Percentiles rank a stretch among this genome's conserved stretches.
Conservation (phyloP, 2,329 filamentous ascomycete species). For the Camillea tinctor region DNA sequence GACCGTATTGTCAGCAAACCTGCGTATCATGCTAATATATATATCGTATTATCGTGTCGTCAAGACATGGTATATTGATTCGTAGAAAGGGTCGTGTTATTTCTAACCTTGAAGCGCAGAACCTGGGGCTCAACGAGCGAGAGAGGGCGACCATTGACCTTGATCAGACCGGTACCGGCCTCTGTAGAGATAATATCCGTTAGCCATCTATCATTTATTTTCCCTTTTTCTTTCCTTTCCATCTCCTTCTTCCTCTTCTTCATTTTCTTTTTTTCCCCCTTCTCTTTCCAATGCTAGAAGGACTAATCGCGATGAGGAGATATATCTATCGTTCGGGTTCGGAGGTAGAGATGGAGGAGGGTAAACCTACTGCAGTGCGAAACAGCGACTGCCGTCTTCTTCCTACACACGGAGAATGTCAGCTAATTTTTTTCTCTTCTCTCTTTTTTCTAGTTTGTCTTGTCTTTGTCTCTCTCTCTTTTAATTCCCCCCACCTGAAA, state of each 20-base stretch:
- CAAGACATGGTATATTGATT: background rate
- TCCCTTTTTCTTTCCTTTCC: too few species aligned
- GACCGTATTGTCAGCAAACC: background rate
- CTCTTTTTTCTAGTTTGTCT: too few species aligned
- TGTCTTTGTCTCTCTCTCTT: too few species aligned
- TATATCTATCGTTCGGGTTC: background rate
- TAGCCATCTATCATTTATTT: conserved; percentile 17
- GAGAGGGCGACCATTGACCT: conserved; percentile 97
- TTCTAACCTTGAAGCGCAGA: conserved; percentile 89
- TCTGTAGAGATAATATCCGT: conserved; percentile 15
- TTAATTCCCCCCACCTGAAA: too few species aligned
- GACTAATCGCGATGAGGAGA: background rate
- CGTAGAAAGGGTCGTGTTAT: background rate
- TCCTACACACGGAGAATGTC: conserved; percentile 39
- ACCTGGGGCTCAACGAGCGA: conserved; percentile 92
- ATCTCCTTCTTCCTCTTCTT: background rate
- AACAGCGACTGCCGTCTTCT: conserved; percentile 86
- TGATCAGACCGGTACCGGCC: conserved; percentile 70
- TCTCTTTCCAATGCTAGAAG: background rate
- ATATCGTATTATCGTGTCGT: too few species aligned
- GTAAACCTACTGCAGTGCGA: conserved; percentile 79
- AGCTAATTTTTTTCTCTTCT: too few species aligned
- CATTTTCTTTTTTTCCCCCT: background rate
- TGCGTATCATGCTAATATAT: background rate
- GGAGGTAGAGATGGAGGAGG: background rate